Base-by-base conservation (phyloP, 306 rosid species). In the Lathyrus oleraceus region DNA sequence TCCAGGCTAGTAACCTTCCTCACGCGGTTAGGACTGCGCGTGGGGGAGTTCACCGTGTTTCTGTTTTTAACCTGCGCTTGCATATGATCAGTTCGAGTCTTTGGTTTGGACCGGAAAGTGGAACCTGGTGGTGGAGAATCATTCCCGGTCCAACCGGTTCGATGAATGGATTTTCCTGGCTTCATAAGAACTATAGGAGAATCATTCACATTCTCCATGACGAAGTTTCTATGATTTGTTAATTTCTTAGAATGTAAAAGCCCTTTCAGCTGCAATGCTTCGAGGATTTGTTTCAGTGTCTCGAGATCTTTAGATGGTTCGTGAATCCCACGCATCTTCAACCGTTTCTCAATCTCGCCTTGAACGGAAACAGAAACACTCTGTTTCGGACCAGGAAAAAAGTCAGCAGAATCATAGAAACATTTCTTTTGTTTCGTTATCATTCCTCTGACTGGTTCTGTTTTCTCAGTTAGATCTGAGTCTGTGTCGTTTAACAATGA, bases 191-290 rank as follows among this genome's bases (percentile, higher is more conserved):
- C 94, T 61, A 87, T 87, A 6, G 97, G 92, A 44, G 92, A 90
- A 39, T 84, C 88, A 49, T 61, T 85, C 4, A 15, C 69, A n/a
- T 81, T 67, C 9, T 84, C 81, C 49, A 74, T 74, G 8, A 79
- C 81, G 19, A 81, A 74, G 48, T 86, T 82, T 38, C 83, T 69
- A 53, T 78, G 75, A 57, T 51, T 87, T 10, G 63, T 69, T 39
- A 60, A 21, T 21, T 83, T 89, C 74, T 64, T 82, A 7, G 96
- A 83, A 81, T 85, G 99, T 9, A 94, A 81, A 9, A 91, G 96
- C 2, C 97, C 99, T 63, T 91, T 94, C 16, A 94, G 92, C 81
- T 91, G 99, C 71, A 88, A 75, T 11, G 96, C 96, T 43, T 94
- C 97, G 3, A 94, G 81, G 68, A 88, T 87, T 28, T 91, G 92